Evolutionary conservation across 2,329 filamentous ascomycete genomes (phyloP), one percentile per base, ranked within the genome.

Genomic region (Ambrosiella beaveri): DNA sequence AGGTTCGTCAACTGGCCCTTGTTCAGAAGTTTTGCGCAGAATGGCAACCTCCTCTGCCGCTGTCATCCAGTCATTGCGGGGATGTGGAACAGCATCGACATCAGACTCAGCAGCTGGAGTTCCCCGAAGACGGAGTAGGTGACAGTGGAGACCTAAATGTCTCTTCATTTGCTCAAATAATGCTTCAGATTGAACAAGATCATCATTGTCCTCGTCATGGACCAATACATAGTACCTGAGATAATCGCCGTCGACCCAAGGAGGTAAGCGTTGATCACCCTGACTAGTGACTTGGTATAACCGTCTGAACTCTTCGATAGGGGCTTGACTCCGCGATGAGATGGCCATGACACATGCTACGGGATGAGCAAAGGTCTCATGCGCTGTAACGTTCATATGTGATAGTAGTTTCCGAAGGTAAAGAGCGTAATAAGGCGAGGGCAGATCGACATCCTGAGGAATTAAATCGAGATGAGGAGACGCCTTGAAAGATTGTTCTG

Each of bases 131-230:
- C 94, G 77, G 39, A 98, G 75, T 9, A 98, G 75, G 70, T 98
- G 93, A 67, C 93, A 98, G 70, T 98, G 90, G 53, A 97, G 74
- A 1, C 93, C 93, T 63, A 98, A 88, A 70, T 96, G 88, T n/a
- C 93, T 82, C 71, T 97, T 98, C 94, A 98, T 98, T 69, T 96
- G 88, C 64, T 98, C 93, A 69, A 95, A 98, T 36, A 97, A 75
- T 15, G 82, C 80, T 69, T 91, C 91, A 11, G 90, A 95, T 70
- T 89, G 86, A 41, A 81, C 81, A 61, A 97, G 95, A 67, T 98
- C 90, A 66, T 95, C 91, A 61, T 82, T 82, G 67, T 98, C 93
- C 71, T 98, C 94, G 64, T 98, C 93, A 65, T 98, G 93, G 15
- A 98, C 85, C 47, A 98, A 75, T 13, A 98, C 87, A 70, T 98